Evolutionary conservation across 2,329 filamentous ascomycete species (phyloP), one percentile per base, ranked within the genome.

Genomic region (Fusarium napiforme): DNA sequence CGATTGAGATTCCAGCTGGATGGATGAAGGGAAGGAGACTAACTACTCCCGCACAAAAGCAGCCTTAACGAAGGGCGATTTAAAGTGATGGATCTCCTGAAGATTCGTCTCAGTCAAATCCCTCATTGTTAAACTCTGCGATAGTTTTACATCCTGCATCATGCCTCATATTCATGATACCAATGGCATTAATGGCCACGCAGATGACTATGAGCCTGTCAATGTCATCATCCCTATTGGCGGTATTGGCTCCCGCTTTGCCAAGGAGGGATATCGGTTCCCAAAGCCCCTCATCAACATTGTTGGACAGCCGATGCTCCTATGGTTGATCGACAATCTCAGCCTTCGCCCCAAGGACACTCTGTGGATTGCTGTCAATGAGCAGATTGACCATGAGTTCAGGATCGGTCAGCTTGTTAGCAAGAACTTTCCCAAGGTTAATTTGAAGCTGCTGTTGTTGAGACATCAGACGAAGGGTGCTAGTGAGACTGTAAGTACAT

Each of bases 251-350:
- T 58, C 55, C 2, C 40, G 55, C 4, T 58, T 58, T 11, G 55
- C 55, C 7, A 58, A 58, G 9, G 55, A 58, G 23, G 55, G 55
- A 10, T 58, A 58, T 9, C 55, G 55, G 14, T 58, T 58, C 30
- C 55, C 55, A 58, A 58, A 58, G 18, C 55, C 55, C 2, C 55
- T 58, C 30, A 58, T 58, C 30, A 58, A 58, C 19, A 58, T 58
- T 5, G 55, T 58, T 15, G 55, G 55, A 2, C 55, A 58, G 30
- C 55, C 55, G 7, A 58, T 58, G 55, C 55, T 58, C 7, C 23
- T 58, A 4, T 58, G 55, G 55, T 15, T 58, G 18, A 58, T 58
- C 19, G 55, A 58, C 14, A 58, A 45, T 18, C 55, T 58, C 14
- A 58, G 55, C 14, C 55, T 58, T 2, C 55, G 55, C n/a, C 40